phyloP scores from a whole-genome alignment of 331 rosid species.

The Stylosanthes scabra region DNA sequence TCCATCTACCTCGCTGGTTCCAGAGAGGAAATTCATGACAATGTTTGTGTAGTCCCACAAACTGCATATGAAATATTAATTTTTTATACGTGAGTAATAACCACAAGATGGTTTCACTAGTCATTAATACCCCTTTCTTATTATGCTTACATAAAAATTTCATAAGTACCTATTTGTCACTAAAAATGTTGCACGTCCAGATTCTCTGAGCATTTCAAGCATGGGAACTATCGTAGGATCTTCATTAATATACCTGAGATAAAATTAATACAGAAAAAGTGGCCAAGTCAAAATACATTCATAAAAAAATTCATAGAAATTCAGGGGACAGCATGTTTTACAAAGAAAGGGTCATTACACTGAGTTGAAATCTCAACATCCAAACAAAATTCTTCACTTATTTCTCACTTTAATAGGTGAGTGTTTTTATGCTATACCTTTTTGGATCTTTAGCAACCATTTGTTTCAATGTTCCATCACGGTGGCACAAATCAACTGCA shows the following conservation, averaged over 20 bases:
- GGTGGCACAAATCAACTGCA: constrained; percentile 99
- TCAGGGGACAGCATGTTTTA: constrained; percentile 22
- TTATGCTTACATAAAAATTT: constrained; percentile 26
- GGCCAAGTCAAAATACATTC: constrained; percentile 33
- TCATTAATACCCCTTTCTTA: not conserved
- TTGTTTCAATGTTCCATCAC: constrained; percentile 99
- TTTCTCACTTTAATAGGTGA: constrained; percentile 31
- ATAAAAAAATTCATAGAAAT: constrained; percentile 32
- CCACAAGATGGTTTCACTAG: constrained; percentile 11
- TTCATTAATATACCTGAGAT: constrained; percentile 80
- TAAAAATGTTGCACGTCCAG: constrained; percentile 93
- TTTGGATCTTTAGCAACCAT: constrained; percentile 94
- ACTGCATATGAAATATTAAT: constrained; percentile 57
- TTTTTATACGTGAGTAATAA: constrained; percentile 31
- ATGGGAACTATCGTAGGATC: constrained; percentile 80
- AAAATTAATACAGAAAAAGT: constrained; percentile 36
- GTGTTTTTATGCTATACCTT: constrained; percentile 53
- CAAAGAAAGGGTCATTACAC: constrained; percentile 19
- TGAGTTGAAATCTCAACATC: constrained; percentile 1
- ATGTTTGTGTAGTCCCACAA: constrained; percentile 98
- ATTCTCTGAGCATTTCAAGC: constrained; percentile 92
- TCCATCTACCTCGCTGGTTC: constrained; percentile 52
- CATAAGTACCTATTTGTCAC: constrained; percentile 89
- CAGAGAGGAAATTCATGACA: constrained; percentile 94
- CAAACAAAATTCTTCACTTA: constrained; percentile 22